Base-by-base conservation (phyloP, 2,329 filamentous ascomycete species). In the Arthroderma sp. region DNA sequence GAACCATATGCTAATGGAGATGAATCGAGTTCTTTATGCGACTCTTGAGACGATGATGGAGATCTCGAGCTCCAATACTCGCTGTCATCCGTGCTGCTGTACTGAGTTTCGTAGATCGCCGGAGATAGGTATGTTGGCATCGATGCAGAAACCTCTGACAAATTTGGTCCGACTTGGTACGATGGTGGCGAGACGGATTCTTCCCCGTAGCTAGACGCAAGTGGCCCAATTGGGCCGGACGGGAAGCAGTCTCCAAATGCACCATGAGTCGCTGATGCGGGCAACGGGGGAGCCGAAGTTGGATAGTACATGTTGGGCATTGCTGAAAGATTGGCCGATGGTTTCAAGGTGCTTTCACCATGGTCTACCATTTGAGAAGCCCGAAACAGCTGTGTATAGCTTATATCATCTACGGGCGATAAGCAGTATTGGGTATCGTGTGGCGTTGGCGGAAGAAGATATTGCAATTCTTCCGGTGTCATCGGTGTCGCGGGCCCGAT, bases 401-500 rank as follows among this genome's bases (percentile, higher is more conserved):
- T 40, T 39, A 47, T 45, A 38, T 51, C 51, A 53, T 56, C 10
- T 57, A 60, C 37, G 60, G 61, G 8, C 54, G 58, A 10, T 57
- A 65, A 46, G 49, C 60, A 63, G 50, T 65, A 65, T 34, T 60
- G 56, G 31, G 49, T 57, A 36, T 66, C 63, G 27, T 56, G 60
- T 1, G 64, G 61, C 6, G 64, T 61, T 36, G 59, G 57, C 1
- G 64, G 63, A 49, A 67, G 55, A 50, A 67, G 56, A 41, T 64
- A 55, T 43, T 65, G 62, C 39, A 67, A 49, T 43, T 66, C 62
- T 40, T 67, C 63, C 6, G 65, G 65, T 8, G 64, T 67, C 47
- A 67, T 52, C 5, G 66, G 65, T 6, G 66, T 68, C 34, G 64
- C 63, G 15, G 67, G 66, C 36, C 65, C 62, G 44, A 67, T 47